Base-by-base conservation (phyloP, 2,329 filamentous ascomycete species). In the Trichophyton simii region DNA sequence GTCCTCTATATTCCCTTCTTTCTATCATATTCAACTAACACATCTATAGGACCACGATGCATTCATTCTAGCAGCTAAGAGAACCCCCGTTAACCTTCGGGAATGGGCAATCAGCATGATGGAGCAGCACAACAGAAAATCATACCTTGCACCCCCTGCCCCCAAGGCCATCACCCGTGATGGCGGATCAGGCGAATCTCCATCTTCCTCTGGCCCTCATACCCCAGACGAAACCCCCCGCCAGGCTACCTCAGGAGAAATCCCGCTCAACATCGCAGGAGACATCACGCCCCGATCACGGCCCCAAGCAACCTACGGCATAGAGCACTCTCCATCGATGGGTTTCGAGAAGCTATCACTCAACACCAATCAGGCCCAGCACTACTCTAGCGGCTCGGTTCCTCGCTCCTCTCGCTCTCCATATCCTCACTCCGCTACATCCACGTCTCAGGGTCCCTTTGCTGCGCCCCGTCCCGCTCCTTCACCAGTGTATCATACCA, bases 51-150 rank as follows among this genome's bases (percentile, higher is more conserved):
- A 96, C 66, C 87, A 87, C 64, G 94, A 99, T 71, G 85, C 91
- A 2, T 99, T 99, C 75, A 84, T 99, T 20, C 91, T 96, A 75
- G 94, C 94, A 60, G 94, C 94, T 57, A 97, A 97, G 79, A 85
- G 92, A 67, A 99, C 94, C 0, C 94, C 94, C 0, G 94, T 99
- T 58, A 88, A 99, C 72, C 81, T 99, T 38, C 85, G 88, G 73
- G 89, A 91, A 65, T 99, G 94, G 94, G 92, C 94, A 22, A 85
- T 95, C 57, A 86, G 89, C 69, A 83, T 97, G 80, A 92, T 97
- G 84, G 91, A 96, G 72, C 85, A 87, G 68, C 89, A 96, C 74
- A 96, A 96, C 75, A 89, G 94, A 72, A 96, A 95, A 75, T 96
- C 91, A 31, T 92, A 96, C 72, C 82, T 96, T 42, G 88, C 86